A percentile compares a stretch with the other conserved stretches of the same genome.
Conservation (phyloP, 306 rosid species). For the Trifolium fragiferum region DNA sequence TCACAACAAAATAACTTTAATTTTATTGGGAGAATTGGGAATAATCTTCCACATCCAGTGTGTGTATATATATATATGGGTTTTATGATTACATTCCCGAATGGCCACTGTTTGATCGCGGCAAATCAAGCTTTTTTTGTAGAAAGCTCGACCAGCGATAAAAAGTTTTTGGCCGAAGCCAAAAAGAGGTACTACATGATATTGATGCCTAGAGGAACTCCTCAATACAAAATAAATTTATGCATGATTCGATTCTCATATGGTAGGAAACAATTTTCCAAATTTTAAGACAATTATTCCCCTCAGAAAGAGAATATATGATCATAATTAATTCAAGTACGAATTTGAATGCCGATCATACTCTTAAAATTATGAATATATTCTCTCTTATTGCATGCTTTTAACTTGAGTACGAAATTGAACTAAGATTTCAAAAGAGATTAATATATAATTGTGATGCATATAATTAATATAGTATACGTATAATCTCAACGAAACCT, state of each 20-base stretch:
- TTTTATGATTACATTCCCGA: constrained; percentile 41
- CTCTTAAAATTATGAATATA: constrained; percentile 43
- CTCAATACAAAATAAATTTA: constrained; percentile 26
- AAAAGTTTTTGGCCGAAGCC: too few species aligned
- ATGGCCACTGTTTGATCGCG: constrained; percentile 40
- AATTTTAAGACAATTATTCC: constrained; percentile 19
- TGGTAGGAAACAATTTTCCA: constrained; percentile 13
- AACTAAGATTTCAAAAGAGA: constrained; percentile 40
- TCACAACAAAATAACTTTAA: too few species aligned
- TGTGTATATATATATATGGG: constrained; percentile 19
- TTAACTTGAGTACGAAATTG: constrained; percentile 1
- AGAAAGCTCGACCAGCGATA: too few species aligned
- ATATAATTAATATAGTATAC: background rate
- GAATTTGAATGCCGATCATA: constrained; percentile 38
- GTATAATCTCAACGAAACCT: too few species aligned
- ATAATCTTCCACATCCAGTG: background rate
- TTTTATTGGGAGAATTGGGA: too few species aligned
- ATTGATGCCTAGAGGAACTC: constrained; percentile 24
- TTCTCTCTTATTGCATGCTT: constrained; percentile 27
- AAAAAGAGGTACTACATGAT: background rate
- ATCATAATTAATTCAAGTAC: constrained; percentile 23
- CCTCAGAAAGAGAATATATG: background rate
- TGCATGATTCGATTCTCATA: constrained; percentile 42
- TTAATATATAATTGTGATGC: background rate
- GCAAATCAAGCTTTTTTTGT: too few species aligned